These are phyloP conservation scores for Pleurotus djamor DNA, from an alignment of 768 basidiomycete species.

Conservation along the genomic window DNA sequence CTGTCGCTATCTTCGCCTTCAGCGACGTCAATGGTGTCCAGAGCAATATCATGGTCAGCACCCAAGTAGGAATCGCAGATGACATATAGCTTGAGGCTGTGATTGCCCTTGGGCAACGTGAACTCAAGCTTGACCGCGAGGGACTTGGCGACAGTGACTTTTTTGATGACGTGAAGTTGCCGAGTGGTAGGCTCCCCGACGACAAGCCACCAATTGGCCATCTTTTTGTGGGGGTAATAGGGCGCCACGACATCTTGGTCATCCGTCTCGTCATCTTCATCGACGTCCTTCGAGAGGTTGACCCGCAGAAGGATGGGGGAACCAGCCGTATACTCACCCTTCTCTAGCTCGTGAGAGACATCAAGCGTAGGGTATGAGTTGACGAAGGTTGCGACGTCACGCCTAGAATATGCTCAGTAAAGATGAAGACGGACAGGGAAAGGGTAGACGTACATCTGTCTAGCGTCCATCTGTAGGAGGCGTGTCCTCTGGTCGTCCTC, in stretches of 20 bases:
- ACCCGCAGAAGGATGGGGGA: slow-evolving; percentile 83
- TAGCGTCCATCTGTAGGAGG: slow-evolving; percentile 79
- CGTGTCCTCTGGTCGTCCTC: slow-evolving; percentile 87
- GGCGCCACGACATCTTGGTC: slow-evolving; percentile 91
- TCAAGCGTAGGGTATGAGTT: slow-evolving; percentile 98
- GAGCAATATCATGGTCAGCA: slow-evolving; percentile 87
- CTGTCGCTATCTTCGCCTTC: slow-evolving; percentile 89
- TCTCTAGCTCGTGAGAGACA: slow-evolving; percentile 81
- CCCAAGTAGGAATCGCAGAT: slow-evolving; percentile 93
- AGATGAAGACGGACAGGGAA: slow-evolving; percentile 9
- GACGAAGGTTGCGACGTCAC: slow-evolving; percentile 91
- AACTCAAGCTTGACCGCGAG: slow-evolving; percentile 90
- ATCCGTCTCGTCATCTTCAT: slow-evolving; percentile 70
- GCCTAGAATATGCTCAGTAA: slow-evolving; percentile 46
- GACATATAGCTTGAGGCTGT: slow-evolving; percentile 82
- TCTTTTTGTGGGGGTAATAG: slow-evolving; percentile 87
- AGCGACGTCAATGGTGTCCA: slow-evolving; percentile 83
- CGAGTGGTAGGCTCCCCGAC: slow-evolving; percentile 81
- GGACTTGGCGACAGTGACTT: slow-evolving; percentile 85
- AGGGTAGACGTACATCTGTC: slow-evolving; percentile 73
- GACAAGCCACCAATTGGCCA: slow-evolving; percentile 97
- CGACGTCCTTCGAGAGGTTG: slow-evolving; percentile 75
- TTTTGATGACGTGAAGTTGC: slow-evolving; percentile 83
- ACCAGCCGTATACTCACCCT: slow-evolving; percentile 84
- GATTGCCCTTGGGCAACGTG: slow-evolving; percentile 79